Conservation (phyloP, 352 stramenopile species). For the Saprolegnia parasitica region DNA sequence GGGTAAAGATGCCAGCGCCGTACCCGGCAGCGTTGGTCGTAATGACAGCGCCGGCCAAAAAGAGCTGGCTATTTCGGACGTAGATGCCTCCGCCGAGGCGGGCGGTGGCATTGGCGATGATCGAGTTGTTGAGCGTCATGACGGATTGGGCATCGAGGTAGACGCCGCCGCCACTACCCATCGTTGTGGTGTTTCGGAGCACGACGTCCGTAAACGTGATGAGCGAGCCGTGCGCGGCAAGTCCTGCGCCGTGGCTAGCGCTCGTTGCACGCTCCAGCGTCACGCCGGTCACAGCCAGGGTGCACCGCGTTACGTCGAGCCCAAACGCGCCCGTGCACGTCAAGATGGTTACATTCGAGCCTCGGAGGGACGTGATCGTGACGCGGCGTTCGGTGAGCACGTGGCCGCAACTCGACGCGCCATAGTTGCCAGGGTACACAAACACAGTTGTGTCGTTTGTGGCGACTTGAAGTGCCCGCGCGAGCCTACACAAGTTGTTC, state of each 20-base stretch:
- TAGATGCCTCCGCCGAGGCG: constrained; percentile 1
- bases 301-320: neutral
- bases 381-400: constrained; percentile 29
- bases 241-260: neutral
- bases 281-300: neutral
- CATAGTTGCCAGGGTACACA: constrained; percentile 54
- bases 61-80: neutral
- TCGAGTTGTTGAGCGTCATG: constrained; percentile 3
- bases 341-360: constrained; percentile 45
- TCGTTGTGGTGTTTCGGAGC: neutral
- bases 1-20: constrained; percentile 3
- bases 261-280: neutral
- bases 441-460: constrained; percentile 40
- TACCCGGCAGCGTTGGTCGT: neutral
- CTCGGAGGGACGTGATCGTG: constrained; percentile 43
- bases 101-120: neutral
- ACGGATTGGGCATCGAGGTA: neutral
- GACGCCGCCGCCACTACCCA: neutral
- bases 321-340: constrained; percentile 35
- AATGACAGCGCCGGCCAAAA: neutral
- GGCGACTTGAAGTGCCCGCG: constrained; percentile 40
- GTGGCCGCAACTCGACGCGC: constrained; percentile 33
- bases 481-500: constrained; percentile 41
- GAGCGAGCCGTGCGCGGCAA: neutral
- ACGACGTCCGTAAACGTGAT: constrained; percentile 2